Evolutionary conservation across 2,329 filamentous ascomycete species (phyloP), one percentile per base, ranked within the genome.

Genomic region (Pseudocercospora fijiensis): DNA sequence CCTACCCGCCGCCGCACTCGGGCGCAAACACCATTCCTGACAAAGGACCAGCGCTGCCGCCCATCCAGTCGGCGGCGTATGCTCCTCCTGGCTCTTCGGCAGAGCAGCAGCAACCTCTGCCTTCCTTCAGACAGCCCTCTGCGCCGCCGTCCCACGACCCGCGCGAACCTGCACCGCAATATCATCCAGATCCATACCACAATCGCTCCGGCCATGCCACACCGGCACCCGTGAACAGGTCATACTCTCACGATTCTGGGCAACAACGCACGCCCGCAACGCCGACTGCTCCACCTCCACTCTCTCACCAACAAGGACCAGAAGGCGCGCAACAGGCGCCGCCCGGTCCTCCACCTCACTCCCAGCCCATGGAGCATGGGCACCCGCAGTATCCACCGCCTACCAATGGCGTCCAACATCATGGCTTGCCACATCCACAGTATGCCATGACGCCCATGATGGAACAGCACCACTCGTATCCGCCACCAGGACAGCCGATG

Each of bases 181-280:
- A 73, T 30, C 69, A 75, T 62, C 67, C 66, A 53, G 73, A 76
- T 66, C 69, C 67, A 66, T 68, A 70, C 58, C 69, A 72, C 66
- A 69, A 66, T 56, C 71, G 69, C 33, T 74, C 75, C 56, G 74
- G 74, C 52, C 75, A 77, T 71, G 74, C 72, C 60, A 76, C 75
- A 51, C 73, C 75, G 43, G 70, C 71, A 59, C 68, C 69, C 33
- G 72, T 75, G 63, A 75, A 74, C 61, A 66, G 74, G 43, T 66
- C 73, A 49, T 73, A 74, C 55, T 74, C 72, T 37, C 70, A 74
- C 69, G 74, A 74, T 66, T 74, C 73, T 53, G 62, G 69, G 47
- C 71, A 70, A 27, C 74, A 71, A 45, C 72, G 70, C 45, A 75
- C 73, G 43, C 73, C 75, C 43, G 74, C 72, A 26, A 76, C 74